phyloP scores from a whole-genome alignment of 1,284 basidiomycete genomes.

The Boletellus deceptivus region DNA sequence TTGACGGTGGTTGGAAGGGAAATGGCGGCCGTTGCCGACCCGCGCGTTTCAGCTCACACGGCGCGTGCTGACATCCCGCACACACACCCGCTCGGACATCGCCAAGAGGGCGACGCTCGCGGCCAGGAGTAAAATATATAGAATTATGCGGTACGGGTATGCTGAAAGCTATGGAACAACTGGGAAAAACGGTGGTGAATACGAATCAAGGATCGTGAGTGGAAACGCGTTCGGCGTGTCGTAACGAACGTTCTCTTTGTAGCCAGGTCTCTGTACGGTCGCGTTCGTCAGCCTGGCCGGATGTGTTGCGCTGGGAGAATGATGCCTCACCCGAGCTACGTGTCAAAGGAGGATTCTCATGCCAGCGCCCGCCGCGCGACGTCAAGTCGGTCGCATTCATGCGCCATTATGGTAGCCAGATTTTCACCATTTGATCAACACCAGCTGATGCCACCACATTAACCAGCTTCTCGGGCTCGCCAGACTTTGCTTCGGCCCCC shows the following conservation, averaged over 20 bases:
- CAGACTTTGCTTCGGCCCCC: conserved; percentile 32
- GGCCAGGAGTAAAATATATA: conserved; percentile 24
- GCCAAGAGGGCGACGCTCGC: conserved; percentile 5
- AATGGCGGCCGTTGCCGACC: conserved; percentile 32
- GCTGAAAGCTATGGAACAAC: conserved; percentile 23
- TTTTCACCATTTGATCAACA: conserved; percentile 71
- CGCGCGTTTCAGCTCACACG: conserved; percentile 28
- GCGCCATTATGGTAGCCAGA: conserved; percentile 51
- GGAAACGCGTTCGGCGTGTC: conserved; percentile 23
- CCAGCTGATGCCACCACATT: conserved; percentile 83
- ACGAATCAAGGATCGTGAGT: conserved; percentile 33
- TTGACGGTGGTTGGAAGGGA: conserved; percentile 25
- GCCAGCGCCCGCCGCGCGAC: conserved; percentile 11
- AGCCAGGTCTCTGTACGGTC: conserved; percentile 3
- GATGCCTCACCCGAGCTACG: conserved; percentile 16
- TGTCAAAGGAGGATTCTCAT: conserved; percentile 9
- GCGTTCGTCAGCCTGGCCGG: conserved; percentile 11
- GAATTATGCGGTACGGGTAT: conserved; percentile 38
- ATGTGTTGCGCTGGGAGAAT: not conserved
- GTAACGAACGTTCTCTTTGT: conserved; percentile 26
- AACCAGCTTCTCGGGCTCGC: conserved; percentile 56
- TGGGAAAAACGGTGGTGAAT: conserved; percentile 5
- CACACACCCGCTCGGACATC: conserved; percentile 1
- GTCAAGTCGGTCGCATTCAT: conserved; percentile 1
- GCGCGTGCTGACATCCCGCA: not conserved